A percentile compares a stretch with the other conserved stretches of the same genome.
Conservation (phyloP, 2,329 filamentous ascomycete species). For the Ophioceras dolichostomum region DNA sequence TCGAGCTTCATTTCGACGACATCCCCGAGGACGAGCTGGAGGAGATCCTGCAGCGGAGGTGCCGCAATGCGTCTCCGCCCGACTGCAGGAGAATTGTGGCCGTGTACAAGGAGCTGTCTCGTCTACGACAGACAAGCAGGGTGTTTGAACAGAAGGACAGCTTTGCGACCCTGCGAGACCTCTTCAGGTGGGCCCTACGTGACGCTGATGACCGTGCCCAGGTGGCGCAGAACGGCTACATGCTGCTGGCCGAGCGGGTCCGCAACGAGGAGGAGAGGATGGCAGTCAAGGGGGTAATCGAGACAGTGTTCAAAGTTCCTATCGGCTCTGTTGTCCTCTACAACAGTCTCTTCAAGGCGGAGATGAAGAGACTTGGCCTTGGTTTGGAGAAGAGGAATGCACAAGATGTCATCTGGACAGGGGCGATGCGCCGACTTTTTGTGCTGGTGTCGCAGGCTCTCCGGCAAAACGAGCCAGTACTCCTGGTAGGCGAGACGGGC, state of each 20-base stretch:
- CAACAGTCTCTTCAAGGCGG: conserved; percentile 41
- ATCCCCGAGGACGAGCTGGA: conserved; percentile 93
- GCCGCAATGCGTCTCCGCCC: conserved; percentile 74
- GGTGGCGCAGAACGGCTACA: conserved; percentile 85
- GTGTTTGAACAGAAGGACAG: conserved; percentile 96
- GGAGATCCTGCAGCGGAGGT: conserved; percentile 78
- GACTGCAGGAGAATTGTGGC: conserved; percentile 85
- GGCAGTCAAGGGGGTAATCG: conserved; percentile 78
- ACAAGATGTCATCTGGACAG: conserved; percentile 80
- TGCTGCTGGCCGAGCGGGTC: conserved; percentile 90
- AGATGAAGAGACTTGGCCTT: conserved; percentile 35
- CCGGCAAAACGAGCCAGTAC: conserved; percentile 81
- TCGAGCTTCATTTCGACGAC: conserved; percentile 96
- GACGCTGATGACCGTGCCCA: conserved; percentile 77
- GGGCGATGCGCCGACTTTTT: conserved; percentile 84
- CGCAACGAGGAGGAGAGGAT: conserved; percentile 77
- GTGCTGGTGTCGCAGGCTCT: conserved; percentile 80
- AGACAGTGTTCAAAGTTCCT: conserved; percentile 76
- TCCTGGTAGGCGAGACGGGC: conserved; percentile 92
- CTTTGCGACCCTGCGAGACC: conserved; percentile 88
- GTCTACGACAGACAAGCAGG: conserved; percentile 77
- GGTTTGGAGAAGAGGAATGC: conserved; percentile 36
- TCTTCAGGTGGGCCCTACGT: conserved; percentile 90
- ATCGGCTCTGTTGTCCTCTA: conserved; percentile 70
- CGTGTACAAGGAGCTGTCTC: conserved; percentile 86